phyloP scores from a whole-genome alignment of 306 rosid genomes.

The Pterocarpus santalinus region DNA sequence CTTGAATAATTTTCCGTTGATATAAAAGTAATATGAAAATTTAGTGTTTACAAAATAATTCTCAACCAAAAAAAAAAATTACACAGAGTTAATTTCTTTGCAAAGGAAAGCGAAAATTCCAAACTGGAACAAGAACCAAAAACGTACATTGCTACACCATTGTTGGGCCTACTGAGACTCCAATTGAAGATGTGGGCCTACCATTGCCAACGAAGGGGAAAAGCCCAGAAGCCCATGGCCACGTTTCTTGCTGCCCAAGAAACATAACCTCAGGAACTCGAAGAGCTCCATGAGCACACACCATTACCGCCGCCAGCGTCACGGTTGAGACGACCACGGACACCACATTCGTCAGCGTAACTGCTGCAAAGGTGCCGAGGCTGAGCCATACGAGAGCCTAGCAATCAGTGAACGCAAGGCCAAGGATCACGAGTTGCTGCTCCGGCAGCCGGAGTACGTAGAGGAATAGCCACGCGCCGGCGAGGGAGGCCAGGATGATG shows the following conservation, averaged over 20 bases:
- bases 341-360: conserved; percentile 51
- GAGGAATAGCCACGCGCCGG: conserved; percentile 59
- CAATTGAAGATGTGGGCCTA: conserved; percentile 35
- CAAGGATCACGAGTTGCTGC: conserved; percentile 45
- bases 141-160: background rate
- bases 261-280: conserved; percentile 62
- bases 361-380: conserved; percentile 42
- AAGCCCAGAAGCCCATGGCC: conserved; percentile 46
- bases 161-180: conserved; percentile 28
- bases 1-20: no score
- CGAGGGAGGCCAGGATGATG: conserved; percentile 41
- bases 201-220: conserved; percentile 12
- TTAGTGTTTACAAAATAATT: background rate
- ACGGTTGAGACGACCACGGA: conserved; percentile 51
- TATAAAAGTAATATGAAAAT: no score
- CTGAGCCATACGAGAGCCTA: conserved; percentile 45
- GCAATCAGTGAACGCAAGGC: conserved; percentile 37
- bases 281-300: conserved; percentile 53
- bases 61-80: background rate
- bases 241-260: conserved; percentile 46
- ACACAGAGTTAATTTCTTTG: no score
- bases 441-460: conserved; percentile 54
- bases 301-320: conserved; percentile 41
- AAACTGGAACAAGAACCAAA: background rate
- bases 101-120: background rate